Percentiles rank a stretch among this genome's conserved stretches.
These are phyloP conservation scores for Saturnispora quitensis DNA, from an alignment of 805 yeast species.

Conservation along the genomic window DNA sequence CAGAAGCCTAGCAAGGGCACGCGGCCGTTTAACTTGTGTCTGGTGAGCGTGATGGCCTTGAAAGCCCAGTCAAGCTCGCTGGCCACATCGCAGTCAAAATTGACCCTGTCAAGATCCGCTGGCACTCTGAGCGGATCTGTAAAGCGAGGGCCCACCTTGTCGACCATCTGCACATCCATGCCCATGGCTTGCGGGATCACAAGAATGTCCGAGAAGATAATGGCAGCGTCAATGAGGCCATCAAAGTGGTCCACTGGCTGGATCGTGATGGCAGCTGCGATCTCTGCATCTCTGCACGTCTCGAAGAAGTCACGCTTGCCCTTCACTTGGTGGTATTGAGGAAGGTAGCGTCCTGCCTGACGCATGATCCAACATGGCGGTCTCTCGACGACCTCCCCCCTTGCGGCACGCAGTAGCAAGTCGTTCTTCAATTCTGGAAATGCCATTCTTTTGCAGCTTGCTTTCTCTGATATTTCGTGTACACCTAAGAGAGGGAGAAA, in stretches of 20 bases:
- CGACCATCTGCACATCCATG: slow-evolving; percentile 86
- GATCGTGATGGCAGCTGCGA: slow-evolving; percentile 88
- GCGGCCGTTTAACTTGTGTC: slow-evolving; percentile 76
- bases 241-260: slow-evolving; percentile 89
- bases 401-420: slow-evolving; percentile 83
- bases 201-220: slow-evolving; percentile 88
- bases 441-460: slow-evolving; percentile 6
- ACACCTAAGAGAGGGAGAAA: neutral
- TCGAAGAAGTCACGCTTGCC: slow-evolving; percentile 84
- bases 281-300: slow-evolving; percentile 90
- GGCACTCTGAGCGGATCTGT: slow-evolving; percentile 77
- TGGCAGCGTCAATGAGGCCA: slow-evolving; percentile 92
- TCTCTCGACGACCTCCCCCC: slow-evolving; percentile 84
- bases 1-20: slow-evolving; percentile 93
- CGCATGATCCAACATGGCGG: slow-evolving; percentile 99
- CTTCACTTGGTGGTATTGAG: slow-evolving; percentile 87
- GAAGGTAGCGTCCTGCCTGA: slow-evolving; percentile 92
- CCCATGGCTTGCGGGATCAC: slow-evolving; percentile 99
- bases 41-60: slow-evolving; percentile 85
- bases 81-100: slow-evolving; percentile 54
- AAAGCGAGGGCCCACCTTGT: slow-evolving; percentile 90
- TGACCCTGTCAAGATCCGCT: slow-evolving; percentile 50
- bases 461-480: neutral
- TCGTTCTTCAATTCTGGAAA: slow-evolving; percentile 85
- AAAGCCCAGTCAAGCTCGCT: slow-evolving; percentile 90